A percentile compares a stretch with the other conserved stretches of the same genome.
These are phyloP conservation scores for Adansonia gregorii DNA, from an alignment of 441 rosid genomes.

Conservation along the genomic window DNA sequence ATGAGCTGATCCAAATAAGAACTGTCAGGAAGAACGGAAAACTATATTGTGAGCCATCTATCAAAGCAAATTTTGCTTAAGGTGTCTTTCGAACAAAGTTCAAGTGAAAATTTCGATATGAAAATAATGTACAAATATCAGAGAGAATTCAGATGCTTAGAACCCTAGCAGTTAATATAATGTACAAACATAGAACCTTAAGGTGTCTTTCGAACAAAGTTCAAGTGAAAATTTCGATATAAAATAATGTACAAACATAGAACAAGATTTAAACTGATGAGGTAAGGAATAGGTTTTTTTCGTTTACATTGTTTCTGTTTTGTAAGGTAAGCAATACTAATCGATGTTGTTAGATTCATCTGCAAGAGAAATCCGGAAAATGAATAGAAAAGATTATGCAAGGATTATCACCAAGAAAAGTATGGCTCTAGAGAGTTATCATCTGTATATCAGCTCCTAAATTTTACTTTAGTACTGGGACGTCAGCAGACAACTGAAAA, in stretches of 20 bases:
- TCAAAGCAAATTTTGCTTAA: background rate
- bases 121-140: background rate
- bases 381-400: background rate
- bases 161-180: background rate
- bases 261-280: background rate
- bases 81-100: background rate
- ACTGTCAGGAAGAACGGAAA: no score
- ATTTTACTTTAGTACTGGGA: background rate
- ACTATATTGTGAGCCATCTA: background rate
- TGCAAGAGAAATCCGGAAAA: background rate
- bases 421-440: background rate
- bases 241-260: background rate
- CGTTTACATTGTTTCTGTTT: background rate
- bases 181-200: background rate
- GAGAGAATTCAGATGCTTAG: background rate
- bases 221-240: background rate
- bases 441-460: background rate
- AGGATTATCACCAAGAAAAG: background rate
- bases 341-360: background rate
- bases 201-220: background rate
- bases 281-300: no score
- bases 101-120: background rate
- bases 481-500: background rate
- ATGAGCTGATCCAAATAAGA: no score
- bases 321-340: background rate